Conservation (phyloP, 31 red algal species). For the Asparagopsis taxiformis region DNA sequence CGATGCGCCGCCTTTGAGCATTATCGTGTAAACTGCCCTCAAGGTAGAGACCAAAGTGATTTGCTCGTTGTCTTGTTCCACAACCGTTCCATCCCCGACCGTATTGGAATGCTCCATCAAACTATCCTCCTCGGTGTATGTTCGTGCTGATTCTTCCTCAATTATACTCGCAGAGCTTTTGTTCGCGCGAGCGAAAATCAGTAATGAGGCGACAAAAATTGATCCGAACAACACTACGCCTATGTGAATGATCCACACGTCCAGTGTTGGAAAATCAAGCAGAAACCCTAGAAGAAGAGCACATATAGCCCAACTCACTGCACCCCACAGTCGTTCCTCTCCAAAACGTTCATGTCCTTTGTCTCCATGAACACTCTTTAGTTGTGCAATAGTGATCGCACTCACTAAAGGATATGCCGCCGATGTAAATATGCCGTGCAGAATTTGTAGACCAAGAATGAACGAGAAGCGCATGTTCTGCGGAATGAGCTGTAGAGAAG, state of each 20-base stretch:
- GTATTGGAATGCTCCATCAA: not conserved
- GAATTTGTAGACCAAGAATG: conserved; percentile 5
- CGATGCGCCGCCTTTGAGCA: conserved; percentile 1
- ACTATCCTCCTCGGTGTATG: too few relatives aligned
- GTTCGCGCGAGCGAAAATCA: not conserved
- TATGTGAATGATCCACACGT: conserved; percentile 30
- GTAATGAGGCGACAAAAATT: conserved; percentile 23
- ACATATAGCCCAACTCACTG: conserved; percentile 60
- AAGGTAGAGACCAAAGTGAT: not conserved
- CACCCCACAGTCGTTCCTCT: conserved; percentile 69
- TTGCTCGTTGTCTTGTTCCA: not conserved
- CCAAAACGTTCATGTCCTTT: conserved; percentile 43
- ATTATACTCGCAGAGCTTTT: not conserved
- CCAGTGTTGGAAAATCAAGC: conserved; percentile 37
- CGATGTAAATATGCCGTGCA: not conserved
- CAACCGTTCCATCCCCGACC: not conserved
- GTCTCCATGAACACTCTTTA: conserved; percentile 5
- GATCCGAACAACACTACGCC: conserved; percentile 5
- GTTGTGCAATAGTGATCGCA: conserved; percentile 13
- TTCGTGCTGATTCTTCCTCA: not conserved
- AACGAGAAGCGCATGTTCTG: conserved; percentile 2
- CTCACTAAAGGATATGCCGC: not conserved
- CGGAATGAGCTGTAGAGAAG: conserved; percentile 8
- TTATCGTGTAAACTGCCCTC: not conserved
- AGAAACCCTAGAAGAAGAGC: conserved; percentile 39